Evolutionary conservation across 495 filamentous ascomycete genomes (phyloP).

Genomic region (Echria macrotheca): DNA sequence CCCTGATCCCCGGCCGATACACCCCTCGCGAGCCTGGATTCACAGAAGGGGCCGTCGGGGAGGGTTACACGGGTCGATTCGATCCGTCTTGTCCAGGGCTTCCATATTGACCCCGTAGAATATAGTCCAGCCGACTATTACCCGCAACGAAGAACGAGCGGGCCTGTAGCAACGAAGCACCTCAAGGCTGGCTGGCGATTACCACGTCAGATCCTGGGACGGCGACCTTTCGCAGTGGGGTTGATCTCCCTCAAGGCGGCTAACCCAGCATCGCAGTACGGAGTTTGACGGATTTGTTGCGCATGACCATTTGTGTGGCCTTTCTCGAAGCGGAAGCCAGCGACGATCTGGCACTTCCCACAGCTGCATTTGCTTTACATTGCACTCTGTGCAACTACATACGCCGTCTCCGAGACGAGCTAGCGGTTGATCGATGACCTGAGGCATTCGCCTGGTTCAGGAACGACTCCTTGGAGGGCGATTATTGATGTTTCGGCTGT

Average conservation of each 20-base stretch:
- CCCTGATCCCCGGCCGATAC: too few species aligned
- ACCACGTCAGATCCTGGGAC: conserved; percentile 22
- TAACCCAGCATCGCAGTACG: neutral
- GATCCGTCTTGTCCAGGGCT: conserved; percentile 22
- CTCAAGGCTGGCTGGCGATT: neutral
- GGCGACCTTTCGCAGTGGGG: conserved; percentile 1
- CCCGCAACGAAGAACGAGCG: conserved; percentile 13
- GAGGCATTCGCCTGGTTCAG: too few species aligned
- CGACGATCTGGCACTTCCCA: neutral
- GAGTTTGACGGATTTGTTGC: neutral
- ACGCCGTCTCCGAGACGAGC: neutral
- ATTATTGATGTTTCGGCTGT: too few species aligned
- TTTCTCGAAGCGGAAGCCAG: neutral
- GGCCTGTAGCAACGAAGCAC: conserved; percentile 1
- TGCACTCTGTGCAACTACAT: neutral
- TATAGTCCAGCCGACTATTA: conserved; percentile 24
- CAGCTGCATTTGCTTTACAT: too few species aligned
- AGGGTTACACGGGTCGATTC: conserved; percentile 29
- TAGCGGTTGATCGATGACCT: too few species aligned
- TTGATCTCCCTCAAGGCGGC: conserved; percentile 7
- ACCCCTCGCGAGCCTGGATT: neutral
- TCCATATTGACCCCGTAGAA: conserved; percentile 22
- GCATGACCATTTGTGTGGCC: neutral
- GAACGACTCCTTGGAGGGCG: too few species aligned
- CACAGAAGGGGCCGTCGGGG: neutral